Base-by-base conservation (phyloP, 257 asterid genomes). In the Solanum corneliomulleri region DNA sequence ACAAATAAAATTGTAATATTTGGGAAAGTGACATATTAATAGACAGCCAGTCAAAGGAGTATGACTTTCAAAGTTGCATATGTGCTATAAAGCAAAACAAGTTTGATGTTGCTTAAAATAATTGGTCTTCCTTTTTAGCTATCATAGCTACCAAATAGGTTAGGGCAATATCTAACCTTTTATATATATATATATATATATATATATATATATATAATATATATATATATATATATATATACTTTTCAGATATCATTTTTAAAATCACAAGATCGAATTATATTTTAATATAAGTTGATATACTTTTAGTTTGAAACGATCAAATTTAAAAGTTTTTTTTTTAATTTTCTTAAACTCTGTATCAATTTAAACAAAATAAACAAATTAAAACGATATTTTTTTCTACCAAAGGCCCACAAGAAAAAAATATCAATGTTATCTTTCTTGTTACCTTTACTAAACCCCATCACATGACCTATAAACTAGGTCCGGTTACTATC, bases 31-130 rank as follows among this genome's bases (percentile, higher is more conserved):
- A 84, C 77, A 35, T 12, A 35, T 66, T 35, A 52, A 52, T 52
- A 35, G 86, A 78, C 66, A 47, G 56, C 7, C 23, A 85, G 87
- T 85, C 87, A 85, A 68, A 85, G 87, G 64, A 15, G 81, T 56
- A 68, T 37, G 27, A 75, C 62, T 47, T 64, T 85, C 20, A 44
- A 31, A 47, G 85, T 29, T 29, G 18, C 68, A 80, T 69, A 25
- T 29, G 23, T 35, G 80, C 14, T 44, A 52, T 52, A 85, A 85
- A 85, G 87, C 47, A 16, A 31, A 23, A 16, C 85, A 80, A 80
- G 68, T 80, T 66, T 66, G 62, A 5, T 85, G 27, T 84, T 41
- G 80, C 87, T 44, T 69, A 45, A 27, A 44, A 85, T 85, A 69
- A 69, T 85, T 85, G 68, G 66, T 42, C 80, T 20, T 66, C 21